phyloP scores from a whole-genome alignment of 2,329 filamentous ascomycete genomes.

The Pezicula rhizophila region DNA sequence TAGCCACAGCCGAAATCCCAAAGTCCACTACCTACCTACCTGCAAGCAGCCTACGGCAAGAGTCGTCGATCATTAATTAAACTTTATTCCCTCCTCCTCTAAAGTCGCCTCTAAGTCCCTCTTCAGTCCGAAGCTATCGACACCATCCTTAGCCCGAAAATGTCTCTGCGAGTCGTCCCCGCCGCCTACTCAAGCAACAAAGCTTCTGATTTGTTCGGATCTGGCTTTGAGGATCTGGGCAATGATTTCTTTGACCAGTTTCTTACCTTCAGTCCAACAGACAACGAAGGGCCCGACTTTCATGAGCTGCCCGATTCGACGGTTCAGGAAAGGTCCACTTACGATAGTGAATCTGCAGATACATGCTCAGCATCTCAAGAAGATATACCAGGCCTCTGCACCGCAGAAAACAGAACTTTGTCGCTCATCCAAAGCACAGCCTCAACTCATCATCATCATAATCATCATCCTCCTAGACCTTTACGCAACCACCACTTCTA shows the following conservation, averaged over 20 bases:
- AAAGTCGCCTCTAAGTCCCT: not conserved
- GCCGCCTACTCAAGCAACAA: conserved; percentile 36
- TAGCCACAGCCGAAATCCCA: not conserved
- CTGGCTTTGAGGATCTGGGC: conserved; percentile 43
- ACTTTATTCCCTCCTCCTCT: conserved; percentile 2
- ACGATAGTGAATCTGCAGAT: conserved; percentile 17
- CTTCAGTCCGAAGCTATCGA: conserved; percentile 3
- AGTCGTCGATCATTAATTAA: conserved; percentile 16
- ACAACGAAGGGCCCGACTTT: conserved; percentile 27
- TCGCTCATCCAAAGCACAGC: conserved; percentile 11
- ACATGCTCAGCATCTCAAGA: conserved; percentile 13
- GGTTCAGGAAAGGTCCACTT: conserved; percentile 43
- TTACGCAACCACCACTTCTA: conserved; percentile 19
- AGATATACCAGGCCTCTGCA: conserved; percentile 8
- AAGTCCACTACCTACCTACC: not conserved
- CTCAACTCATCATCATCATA: conserved; percentile 9
- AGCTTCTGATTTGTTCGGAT: conserved; percentile 43
- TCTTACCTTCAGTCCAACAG: conserved; percentile 50
- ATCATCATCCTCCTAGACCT: not conserved
- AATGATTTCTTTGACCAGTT: conserved; percentile 60
- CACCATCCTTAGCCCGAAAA: conserved; percentile 5
- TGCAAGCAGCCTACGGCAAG: not conserved
- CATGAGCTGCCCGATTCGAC: conserved; percentile 41
- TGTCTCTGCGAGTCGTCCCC: conserved; percentile 20
- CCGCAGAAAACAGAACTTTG: conserved; percentile 11